A percentile compares a stretch with the other conserved stretches of the same genome.
These are phyloP conservation scores for Melastoma malabathricum DNA, from an alignment of 345 rosid species.

Conservation along the genomic window DNA sequence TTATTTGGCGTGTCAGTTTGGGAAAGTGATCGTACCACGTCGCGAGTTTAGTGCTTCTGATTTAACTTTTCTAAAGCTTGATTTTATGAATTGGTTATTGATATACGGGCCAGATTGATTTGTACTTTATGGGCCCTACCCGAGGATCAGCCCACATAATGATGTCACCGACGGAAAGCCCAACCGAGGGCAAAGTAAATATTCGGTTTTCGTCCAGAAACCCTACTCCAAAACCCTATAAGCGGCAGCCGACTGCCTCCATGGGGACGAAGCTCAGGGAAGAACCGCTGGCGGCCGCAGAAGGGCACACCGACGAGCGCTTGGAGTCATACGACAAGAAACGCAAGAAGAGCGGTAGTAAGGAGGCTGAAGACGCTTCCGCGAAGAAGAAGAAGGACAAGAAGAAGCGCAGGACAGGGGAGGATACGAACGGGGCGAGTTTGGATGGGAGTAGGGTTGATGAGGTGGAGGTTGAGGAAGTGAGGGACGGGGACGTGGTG, in stretches of 20 bases:
- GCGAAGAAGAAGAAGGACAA: slow-evolving; percentile 11
- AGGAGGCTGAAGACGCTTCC: slow-evolving; percentile 6
- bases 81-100: no score
- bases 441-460: slow-evolving; percentile 6
- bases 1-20: no score
- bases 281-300: slow-evolving; percentile 10
- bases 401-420: slow-evolving; percentile 21
- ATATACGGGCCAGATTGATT: no score
- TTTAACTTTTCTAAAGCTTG: no score
- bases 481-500: slow-evolving; percentile 29
- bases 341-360: slow-evolving; percentile 4
- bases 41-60: no score
- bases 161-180: no score
- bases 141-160: no score
- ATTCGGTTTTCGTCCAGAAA: no score
- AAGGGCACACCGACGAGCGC: not conserved
- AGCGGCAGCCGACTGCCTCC: not conserved
- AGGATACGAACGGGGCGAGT: slow-evolving; percentile 9
- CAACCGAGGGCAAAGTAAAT: no score
- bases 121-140: no score
- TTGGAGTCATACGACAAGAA: slow-evolving; percentile 18
- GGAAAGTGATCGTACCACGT: no score
- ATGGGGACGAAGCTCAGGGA: slow-evolving; percentile 26
- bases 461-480: slow-evolving; percentile 13
- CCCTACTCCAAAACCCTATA: no score